These are phyloP conservation scores for Logfia minima DNA, from an alignment of 129 eudicot species.

Conservation along the genomic window DNA sequence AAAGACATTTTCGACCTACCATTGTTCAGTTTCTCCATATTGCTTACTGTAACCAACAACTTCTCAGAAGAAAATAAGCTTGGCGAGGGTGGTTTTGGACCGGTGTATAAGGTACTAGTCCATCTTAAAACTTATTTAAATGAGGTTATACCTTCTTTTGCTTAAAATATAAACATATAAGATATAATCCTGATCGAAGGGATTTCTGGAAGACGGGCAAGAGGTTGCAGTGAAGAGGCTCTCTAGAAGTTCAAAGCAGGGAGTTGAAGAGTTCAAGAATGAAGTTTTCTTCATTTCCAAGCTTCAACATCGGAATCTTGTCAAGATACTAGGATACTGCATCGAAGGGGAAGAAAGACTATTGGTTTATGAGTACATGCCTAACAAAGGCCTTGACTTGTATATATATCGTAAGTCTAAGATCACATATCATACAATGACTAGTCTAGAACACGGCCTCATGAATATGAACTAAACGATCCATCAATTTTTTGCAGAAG, in stretches of 20 bases:
- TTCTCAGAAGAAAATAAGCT: slow-evolving; percentile 16
- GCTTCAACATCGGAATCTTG: slow-evolving; percentile 49
- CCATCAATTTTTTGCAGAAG: no score
- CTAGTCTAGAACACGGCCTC: no score
- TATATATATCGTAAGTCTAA: no score
- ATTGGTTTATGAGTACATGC: no score
- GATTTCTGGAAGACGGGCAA: slow-evolving; percentile 21
- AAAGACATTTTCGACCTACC: slow-evolving; percentile 8
- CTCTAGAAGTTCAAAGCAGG: slow-evolving; percentile 43
- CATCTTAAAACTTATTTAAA: no score
- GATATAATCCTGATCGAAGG: slow-evolving; percentile 4
- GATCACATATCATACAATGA: no score
- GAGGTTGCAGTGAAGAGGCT: slow-evolving; percentile 50
- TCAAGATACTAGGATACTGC: slow-evolving; percentile 46
- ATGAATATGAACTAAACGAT: no score
- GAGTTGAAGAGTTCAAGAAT: slow-evolving; percentile 25
- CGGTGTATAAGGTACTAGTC: neutral
- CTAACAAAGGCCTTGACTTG: no score
- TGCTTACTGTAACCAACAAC: slow-evolving; percentile 9
- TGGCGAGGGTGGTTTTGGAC: slow-evolving; percentile 27
- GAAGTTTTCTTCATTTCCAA: slow-evolving; percentile 34
- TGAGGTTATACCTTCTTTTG: no score
- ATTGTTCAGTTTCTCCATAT: neutral
- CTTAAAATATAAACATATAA: no score
- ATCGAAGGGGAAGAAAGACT: slow-evolving; percentile 21